A percentile compares a stretch with the other conserved stretches of the same genome.
Evolutionary conservation across 116 monocot genomes (phyloP).

Genomic region (Thalassia testudinum): DNA sequence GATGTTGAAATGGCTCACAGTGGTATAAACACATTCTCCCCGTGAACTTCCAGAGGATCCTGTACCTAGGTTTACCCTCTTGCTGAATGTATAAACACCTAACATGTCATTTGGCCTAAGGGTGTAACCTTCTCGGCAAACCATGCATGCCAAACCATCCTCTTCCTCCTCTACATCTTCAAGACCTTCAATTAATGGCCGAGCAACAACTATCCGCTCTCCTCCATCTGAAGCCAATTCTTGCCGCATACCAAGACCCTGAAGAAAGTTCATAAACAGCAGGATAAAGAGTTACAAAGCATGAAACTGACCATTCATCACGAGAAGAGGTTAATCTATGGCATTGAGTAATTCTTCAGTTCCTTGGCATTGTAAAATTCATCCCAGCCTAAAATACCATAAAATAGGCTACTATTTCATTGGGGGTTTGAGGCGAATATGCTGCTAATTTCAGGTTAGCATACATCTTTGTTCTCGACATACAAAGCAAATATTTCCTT

Average conservation of each 20-base stretch:
- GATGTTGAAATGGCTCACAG: slow-evolving; percentile 93
- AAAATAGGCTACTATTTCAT: too few species aligned
- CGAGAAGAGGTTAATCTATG: too few species aligned
- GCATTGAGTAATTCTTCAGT: too few species aligned
- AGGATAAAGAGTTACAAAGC: slow-evolving; percentile 1
- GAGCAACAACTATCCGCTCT: slow-evolving; percentile 73
- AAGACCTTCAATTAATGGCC: slow-evolving; percentile 76
- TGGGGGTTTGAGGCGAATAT: too few species aligned
- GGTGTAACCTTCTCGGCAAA: slow-evolving; percentile 89
- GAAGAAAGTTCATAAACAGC: neutral
- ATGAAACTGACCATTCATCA: too few species aligned
- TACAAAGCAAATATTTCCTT: too few species aligned
- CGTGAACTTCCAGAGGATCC: slow-evolving; percentile 31
- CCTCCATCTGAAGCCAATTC: slow-evolving; percentile 86
- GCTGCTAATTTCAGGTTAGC: too few species aligned
- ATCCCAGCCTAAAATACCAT: too few species aligned
- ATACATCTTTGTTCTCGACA: too few species aligned
- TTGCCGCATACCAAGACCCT: slow-evolving; percentile 89
- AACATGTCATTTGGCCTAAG: slow-evolving; percentile 84
- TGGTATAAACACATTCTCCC: slow-evolving; percentile 89
- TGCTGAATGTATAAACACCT: slow-evolving; percentile 87
- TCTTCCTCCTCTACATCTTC: slow-evolving; percentile 93
- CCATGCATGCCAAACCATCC: slow-evolving; percentile 95
- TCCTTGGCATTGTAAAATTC: too few species aligned
- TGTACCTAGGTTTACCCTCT: slow-evolving; percentile 78